Percentiles rank a stretch among this genome's conserved stretches.
These are phyloP conservation scores for Pseudocercospora crystallina DNA, from an alignment of 2,329 filamentous ascomycete species.

Conservation along the genomic window DNA sequence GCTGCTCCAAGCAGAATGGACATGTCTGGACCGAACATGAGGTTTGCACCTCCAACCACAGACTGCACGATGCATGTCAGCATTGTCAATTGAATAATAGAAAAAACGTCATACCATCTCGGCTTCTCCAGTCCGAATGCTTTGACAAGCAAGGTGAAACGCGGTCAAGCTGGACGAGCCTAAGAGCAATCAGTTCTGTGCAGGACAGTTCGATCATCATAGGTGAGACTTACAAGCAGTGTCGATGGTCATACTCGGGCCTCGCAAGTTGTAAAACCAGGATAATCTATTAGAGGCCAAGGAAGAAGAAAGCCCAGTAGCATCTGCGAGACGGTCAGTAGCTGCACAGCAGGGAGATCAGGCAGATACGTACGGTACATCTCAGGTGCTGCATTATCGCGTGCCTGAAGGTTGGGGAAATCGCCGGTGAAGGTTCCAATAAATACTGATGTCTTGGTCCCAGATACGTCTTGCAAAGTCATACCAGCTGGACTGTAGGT, in stretches of 20 bases:
- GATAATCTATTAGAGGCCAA: slow-evolving; percentile 18
- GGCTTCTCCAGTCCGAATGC: slow-evolving; percentile 9
- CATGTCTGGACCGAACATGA: slow-evolving; percentile 15
- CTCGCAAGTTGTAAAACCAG: slow-evolving; percentile 19
- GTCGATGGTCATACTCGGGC: slow-evolving; percentile 19
- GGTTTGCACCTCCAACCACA: slow-evolving; percentile 7
- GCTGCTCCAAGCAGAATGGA: slow-evolving; percentile 1
- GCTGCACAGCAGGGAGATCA: background rate
- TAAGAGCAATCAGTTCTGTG: no score
- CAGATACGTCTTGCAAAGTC: slow-evolving; percentile 8
- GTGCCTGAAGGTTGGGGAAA: slow-evolving; percentile 11
- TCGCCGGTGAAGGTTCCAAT: slow-evolving; percentile 20
- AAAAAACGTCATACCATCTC: no score
- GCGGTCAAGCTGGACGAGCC: slow-evolving; percentile 15
- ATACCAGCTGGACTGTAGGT: slow-evolving; percentile 8
- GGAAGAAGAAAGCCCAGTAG: slow-evolving; percentile 7
- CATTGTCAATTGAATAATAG: no score
- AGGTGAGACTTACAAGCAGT: no score
- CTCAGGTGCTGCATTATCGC: slow-evolving; percentile 5
- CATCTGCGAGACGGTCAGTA: background rate
- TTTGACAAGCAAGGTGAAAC: slow-evolving; percentile 18
- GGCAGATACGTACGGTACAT: slow-evolving; percentile 8
- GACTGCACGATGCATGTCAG: no score
- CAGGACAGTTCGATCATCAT: no score
- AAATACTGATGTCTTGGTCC: slow-evolving; percentile 16